Evolutionary conservation across 1,284 basidiomycete species (phyloP), one percentile per base, ranked within the genome.

Genomic region (Ustilago bromivora): DNA sequence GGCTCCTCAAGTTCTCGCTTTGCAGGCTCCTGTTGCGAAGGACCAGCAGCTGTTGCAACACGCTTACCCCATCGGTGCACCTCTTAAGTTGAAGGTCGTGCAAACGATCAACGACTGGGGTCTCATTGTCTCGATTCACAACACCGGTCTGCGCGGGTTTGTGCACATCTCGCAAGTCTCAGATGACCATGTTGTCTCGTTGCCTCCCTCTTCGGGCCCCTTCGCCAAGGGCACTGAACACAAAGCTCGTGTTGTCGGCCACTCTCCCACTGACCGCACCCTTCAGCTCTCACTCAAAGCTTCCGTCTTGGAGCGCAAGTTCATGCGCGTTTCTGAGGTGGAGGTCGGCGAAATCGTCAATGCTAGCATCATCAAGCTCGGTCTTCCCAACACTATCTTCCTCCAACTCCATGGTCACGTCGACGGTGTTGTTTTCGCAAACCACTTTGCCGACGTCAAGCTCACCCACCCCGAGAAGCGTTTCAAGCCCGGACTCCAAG

Each of bases 381-480:
- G 80, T 31, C 68, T 76, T 31, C 68, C 76, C 38, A 71, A 80
- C 23, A 79, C 76, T 53, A 86, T 86, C 69, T 81, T 86, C 65
- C 65, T 86, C 36, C 74, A 82, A 66, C 71, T 86, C 19, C 79
- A 77, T 15, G 84, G 84, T 15, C 71, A 81, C 47, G 80, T 83
- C 28, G 94, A 98, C 82, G 97, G 94, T 43, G 92, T 98, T 35
- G 90, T 98, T 35, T 98, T 94, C 92, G 95, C 96, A 0, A 90
- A 91, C 76, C 97, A 99, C 87, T 99, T 94, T 86, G 94, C 97
- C 36, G 84, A 86, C 85, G 95, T 99, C 82, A 87, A 88, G 40
- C 89, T 99, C 78, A 97, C 95, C 84, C 76, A 85, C 58, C 83
- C 82, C 34, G 83, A 85, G 66, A 95, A 93, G 87, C 91, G 93